Base-by-base conservation (phyloP, 176 grass and related monocot species). In the Raddia guianensis region DNA sequence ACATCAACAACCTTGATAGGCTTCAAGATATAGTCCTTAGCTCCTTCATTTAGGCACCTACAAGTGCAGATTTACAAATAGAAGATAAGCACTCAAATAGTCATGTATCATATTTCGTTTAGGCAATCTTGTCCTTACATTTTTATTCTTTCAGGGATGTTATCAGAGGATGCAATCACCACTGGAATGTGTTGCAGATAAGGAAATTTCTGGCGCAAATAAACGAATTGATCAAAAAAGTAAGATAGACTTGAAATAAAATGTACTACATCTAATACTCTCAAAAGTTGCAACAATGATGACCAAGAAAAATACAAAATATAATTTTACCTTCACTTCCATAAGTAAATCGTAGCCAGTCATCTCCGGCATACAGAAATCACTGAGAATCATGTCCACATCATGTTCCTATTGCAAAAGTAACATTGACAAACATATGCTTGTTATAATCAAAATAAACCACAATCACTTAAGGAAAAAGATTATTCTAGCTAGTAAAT, bases 271-370 rank as follows among this genome's bases (percentile, higher is more conserved):
- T n/a, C 21, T 5, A 40, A 40, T 40, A 35, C 3, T 10, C 34
- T 33, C 12, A 18, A 80, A 70, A 6, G 3, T 3, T 42, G 2
- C 0, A 0, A n/a, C 2, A 21, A n/a, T 12, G 2, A 9, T 34
- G 0, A 16, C 12, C 34, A 49, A 1, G 61, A 49, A 33, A 12
- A 35, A 33, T 12, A 6, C 12, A 19, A 9, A 3, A 50, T n/a
- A 51, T 11, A 16, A 51, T 2, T 19, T 18, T 82, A 82, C 79
- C 79, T 82, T 82, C 55, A 82, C 44, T 49, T 49, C 43, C 46
- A n/a, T 40, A 0, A 82, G 68, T 18, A 82, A 43, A 63, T 72
- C 55, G 42, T 63, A 82, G 10, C 79, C 68, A 63, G 55, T 51
- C 67, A 82, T 82, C 1, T 49, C 44, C 20, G 55, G 56, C 68